These are phyloP conservation scores for Cryptosporidium sp. DNA, from an alignment of 169 alveolate genomes.

Conservation along the genomic window DNA sequence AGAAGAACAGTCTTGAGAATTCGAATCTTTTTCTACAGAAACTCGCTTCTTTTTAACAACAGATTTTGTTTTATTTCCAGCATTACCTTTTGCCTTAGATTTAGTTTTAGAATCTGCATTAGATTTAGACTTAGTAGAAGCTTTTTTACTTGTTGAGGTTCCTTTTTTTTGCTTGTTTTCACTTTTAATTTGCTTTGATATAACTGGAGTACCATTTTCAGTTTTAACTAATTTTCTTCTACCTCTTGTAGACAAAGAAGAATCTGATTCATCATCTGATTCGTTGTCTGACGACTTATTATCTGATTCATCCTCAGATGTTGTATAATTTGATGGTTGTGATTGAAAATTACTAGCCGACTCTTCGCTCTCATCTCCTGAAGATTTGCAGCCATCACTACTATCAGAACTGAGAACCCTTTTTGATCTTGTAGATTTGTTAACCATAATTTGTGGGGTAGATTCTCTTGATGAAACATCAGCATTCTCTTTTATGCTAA, in stretches of 20 bases:
- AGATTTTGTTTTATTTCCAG: not conserved
- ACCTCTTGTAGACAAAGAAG: conserved; percentile 16
- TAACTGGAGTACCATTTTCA: conserved; percentile 9
- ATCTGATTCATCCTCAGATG: conserved; percentile 7
- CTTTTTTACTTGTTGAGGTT: not conserved
- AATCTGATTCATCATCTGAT: conserved; percentile 1
- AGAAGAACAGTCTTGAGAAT: conserved; percentile 29
- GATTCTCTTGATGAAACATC: conserved; percentile 66
- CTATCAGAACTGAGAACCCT: conserved; percentile 59
- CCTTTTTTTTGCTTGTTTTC: conserved; percentile 13
- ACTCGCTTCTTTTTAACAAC: not conserved
- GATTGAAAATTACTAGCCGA: not conserved
- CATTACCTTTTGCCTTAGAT: not conserved
- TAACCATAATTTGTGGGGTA: conserved; percentile 47
- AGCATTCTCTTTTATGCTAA: not conserved
- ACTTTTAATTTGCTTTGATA: not conserved
- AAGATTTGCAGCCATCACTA: not conserved
- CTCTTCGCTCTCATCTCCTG: conserved; percentile 28
- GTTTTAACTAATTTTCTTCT: conserved; percentile 9
- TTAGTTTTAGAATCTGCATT: not conserved
- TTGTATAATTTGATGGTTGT: conserved; percentile 9
- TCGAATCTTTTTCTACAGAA: not conserved
- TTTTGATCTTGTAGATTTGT: conserved; percentile 58
- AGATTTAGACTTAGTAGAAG: not conserved
- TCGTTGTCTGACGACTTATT: conserved; percentile 2